These are phyloP conservation scores for Hypomontagnella submonticulosa DNA, from an alignment of 495 filamentous ascomycete genomes.

Conservation along the genomic window DNA sequence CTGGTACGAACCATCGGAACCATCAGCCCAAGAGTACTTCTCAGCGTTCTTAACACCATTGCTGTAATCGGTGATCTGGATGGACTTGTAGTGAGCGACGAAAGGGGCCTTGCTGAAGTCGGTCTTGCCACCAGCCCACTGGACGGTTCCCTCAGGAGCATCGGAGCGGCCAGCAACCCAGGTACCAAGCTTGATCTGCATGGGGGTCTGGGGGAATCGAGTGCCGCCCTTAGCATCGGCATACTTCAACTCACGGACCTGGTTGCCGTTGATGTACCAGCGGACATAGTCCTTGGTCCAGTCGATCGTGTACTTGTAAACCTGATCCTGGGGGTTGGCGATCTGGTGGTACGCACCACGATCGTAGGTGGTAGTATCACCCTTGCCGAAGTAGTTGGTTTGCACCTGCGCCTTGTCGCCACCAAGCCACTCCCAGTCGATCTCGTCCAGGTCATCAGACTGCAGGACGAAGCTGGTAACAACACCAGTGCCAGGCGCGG, in stretches of 20 bases:
- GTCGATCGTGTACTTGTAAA: constrained; percentile 88
- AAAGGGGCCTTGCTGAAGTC: constrained; percentile 82
- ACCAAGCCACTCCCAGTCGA: constrained; percentile 91
- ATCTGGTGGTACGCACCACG: constrained; percentile 75
- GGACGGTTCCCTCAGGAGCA: constrained; percentile 77
- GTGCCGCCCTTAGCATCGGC: constrained; percentile 65
- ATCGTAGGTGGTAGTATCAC: constrained; percentile 77
- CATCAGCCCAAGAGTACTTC: constrained; percentile 79
- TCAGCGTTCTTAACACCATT: constrained; percentile 76
- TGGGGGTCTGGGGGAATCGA: constrained; percentile 91
- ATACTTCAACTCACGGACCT: constrained; percentile 76
- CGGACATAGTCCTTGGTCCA: constrained; percentile 81
- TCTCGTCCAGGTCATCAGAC: constrained; percentile 93
- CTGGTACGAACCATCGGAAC: constrained; percentile 73
- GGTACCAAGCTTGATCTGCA: constrained; percentile 85
- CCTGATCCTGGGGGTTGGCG: constrained; percentile 68
- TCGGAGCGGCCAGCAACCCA: constrained; percentile 84
- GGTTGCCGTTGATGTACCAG: constrained; percentile 82
- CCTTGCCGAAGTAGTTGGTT: constrained; percentile 96
- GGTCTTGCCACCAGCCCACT: constrained; percentile 87
- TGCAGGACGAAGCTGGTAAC: constrained; percentile 88
- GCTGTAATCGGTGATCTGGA: constrained; percentile 87
- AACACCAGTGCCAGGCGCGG: constrained; percentile 73
- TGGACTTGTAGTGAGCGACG: constrained; percentile 83
- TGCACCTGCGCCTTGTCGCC: constrained; percentile 73